Evolutionary conservation across 2,329 filamentous ascomycete species (phyloP).

Genomic region (Sclerotinia subarctica): DNA sequence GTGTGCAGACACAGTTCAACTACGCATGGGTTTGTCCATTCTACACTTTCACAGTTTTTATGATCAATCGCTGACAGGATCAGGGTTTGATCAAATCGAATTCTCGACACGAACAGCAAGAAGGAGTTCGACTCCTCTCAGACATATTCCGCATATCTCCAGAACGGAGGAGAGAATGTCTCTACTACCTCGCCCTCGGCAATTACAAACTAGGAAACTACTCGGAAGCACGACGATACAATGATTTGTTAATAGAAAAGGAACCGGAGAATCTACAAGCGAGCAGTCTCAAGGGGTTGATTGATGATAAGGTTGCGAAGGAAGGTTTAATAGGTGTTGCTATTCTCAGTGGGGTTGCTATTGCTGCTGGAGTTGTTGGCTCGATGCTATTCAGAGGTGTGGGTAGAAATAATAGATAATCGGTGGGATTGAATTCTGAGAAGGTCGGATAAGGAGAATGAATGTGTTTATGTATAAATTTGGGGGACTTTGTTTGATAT

Average conservation of each 20-base stretch:
- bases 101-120: slow-evolving; percentile 80
- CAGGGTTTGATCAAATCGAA: slow-evolving; percentile 95
- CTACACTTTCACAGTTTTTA: background rate
- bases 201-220: slow-evolving; percentile 99
- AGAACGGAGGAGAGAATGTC: slow-evolving; percentile 92
- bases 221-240: slow-evolving; percentile 89
- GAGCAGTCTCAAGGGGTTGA: slow-evolving; percentile 76
- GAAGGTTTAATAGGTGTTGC: slow-evolving; percentile 93
- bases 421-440: background rate
- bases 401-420: slow-evolving; percentile 49
- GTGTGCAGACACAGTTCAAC: slow-evolving; percentile 99
- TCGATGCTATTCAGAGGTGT: slow-evolving; percentile 79
- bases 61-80: slow-evolving; percentile 1
- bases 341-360: slow-evolving; percentile 87
- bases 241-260: slow-evolving; percentile 85
- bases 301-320: slow-evolving; percentile 94
- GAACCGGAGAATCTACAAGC: slow-evolving; percentile 92
- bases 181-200: slow-evolving; percentile 95
- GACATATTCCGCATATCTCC: slow-evolving; percentile 94
- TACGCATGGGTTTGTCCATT: slow-evolving; percentile 79
- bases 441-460: background rate
- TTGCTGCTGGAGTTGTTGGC: slow-evolving; percentile 89
- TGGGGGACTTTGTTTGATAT: slow-evolving; percentile 29
- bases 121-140: slow-evolving; percentile 87
- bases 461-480: slow-evolving; percentile 13